Percentiles rank a stretch among this genome's conserved stretches.
Conservation (phyloP, 2,329 filamentous ascomycete species). For the Colletotrichum paranaense region DNA sequence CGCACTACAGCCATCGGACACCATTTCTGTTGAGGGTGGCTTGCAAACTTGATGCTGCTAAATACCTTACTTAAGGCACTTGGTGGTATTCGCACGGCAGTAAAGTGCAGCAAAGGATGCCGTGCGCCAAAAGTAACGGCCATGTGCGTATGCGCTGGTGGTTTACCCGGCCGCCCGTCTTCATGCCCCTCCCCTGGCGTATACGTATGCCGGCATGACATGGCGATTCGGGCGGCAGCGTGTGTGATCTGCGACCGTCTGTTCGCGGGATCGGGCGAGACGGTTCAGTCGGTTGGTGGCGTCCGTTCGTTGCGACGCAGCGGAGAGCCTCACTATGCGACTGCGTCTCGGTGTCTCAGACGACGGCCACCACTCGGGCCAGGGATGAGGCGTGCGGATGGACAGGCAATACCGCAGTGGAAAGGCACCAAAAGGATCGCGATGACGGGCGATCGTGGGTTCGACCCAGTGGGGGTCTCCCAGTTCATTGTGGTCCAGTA, state of each 20-base stretch:
- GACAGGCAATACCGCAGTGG: background rate
- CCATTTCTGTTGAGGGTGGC: constrained; percentile 26
- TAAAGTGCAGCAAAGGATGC: background rate
- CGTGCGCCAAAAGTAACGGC: constrained; percentile 2
- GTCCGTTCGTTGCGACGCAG: constrained; percentile 22
- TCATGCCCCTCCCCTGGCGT: background rate
- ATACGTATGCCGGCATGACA: background rate
- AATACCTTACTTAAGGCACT: background rate
- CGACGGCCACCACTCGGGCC: background rate
- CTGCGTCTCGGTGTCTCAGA: background rate
- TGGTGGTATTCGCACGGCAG: background rate
- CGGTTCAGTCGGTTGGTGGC: constrained; percentile 14
- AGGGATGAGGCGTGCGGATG: constrained; percentile 20
- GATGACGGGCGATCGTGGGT: constrained; percentile 28
- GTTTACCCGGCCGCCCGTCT: background rate
- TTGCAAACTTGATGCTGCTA: constrained; percentile 1
- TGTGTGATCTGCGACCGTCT: constrained; percentile 12
- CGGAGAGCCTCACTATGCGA: constrained; percentile 7
- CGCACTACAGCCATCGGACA: background rate
- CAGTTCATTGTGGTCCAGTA: background rate
- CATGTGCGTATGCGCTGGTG: constrained; percentile 12
- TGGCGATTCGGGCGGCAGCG: background rate
- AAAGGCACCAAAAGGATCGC: constrained; percentile 2
- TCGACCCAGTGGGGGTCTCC: background rate
- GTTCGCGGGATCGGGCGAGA: constrained; percentile 17